phyloP scores from a whole-genome alignment of 2,329 filamentous ascomycete species.

The Diplodia corticola region DNA sequence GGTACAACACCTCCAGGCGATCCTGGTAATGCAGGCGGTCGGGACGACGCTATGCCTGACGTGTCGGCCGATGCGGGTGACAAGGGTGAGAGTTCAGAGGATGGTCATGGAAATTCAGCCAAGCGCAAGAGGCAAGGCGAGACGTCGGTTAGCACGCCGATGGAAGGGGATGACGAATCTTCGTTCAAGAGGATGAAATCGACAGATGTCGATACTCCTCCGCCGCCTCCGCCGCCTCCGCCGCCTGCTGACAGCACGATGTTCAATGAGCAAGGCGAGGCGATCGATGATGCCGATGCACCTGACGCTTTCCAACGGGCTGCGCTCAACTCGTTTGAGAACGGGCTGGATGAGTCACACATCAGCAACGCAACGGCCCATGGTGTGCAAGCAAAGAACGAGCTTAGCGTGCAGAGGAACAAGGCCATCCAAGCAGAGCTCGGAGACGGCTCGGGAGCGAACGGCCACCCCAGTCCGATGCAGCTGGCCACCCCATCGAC shows the following conservation, averaged over 20 bases:
- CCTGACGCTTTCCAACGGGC: conserved; percentile 1
- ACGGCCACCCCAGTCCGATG: conserved; percentile 36
- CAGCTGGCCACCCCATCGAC: conserved; percentile 49
- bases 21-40: not conserved
- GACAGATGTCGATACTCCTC: conserved; percentile 35
- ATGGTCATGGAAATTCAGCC: conserved; percentile 28
- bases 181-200: conserved; percentile 38
- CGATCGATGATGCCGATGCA: conserved; percentile 23
- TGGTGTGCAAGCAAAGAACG: not conserved
- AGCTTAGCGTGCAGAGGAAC: conserved; percentile 1
- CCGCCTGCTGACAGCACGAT: conserved; percentile 36
- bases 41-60: conserved; percentile 29
- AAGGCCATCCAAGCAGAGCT: not conserved
- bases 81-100: conserved; percentile 26
- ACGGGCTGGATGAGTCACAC: not conserved
- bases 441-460: conserved; percentile 25
- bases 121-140: conserved; percentile 43
- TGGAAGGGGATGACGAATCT: conserved; percentile 27
- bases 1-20: conserved; percentile 18
- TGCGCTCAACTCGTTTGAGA: conserved; percentile 23
- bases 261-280: conserved; percentile 28
- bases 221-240: conserved; percentile 44
- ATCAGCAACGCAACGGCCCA: not conserved
- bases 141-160: not conserved
- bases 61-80: conserved; percentile 26